phyloP scores from a whole-genome alignment of 2,329 filamentous ascomycete species.

The Alternaria sp. region DNA sequence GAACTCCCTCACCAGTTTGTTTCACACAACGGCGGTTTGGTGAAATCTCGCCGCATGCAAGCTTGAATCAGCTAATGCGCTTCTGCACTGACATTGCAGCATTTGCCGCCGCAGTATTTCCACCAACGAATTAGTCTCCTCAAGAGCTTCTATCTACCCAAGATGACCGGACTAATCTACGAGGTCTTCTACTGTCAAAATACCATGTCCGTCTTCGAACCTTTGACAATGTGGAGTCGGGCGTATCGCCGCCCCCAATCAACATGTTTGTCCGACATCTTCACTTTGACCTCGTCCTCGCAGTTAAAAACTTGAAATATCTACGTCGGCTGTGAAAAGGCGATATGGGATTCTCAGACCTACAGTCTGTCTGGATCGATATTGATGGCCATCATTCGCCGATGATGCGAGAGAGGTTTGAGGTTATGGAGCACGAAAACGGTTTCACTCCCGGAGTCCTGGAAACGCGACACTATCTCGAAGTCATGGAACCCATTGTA shows the following conservation, averaged over 20 bases:
- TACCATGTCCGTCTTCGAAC: no score
- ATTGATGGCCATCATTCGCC: no score
- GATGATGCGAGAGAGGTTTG: no score
- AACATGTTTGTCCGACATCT: not conserved
- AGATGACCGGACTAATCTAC: no score
- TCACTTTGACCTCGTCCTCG: no score
- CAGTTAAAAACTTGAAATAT: no score
- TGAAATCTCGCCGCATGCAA: not conserved
- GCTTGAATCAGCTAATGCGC: not conserved
- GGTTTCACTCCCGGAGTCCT: not conserved
- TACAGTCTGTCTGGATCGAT: no score
- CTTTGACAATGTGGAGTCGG: no score
- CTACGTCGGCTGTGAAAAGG: no score
- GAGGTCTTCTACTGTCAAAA: no score
- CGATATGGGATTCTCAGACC: no score
- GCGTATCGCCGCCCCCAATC: not conserved
- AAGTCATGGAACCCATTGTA: not conserved
- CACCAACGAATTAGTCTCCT: not conserved
- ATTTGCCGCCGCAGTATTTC: not conserved
- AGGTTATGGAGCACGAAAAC: not conserved
- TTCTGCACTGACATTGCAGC: not conserved
- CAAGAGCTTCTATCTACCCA: not conserved
- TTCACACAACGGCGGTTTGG: not conserved
- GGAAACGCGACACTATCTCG: not conserved
- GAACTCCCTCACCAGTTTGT: not conserved